Evolutionary conservation across 1,139 yeast species (phyloP), one percentile per base, ranked within the genome.

Genomic region (Diutina siamensis): DNA sequence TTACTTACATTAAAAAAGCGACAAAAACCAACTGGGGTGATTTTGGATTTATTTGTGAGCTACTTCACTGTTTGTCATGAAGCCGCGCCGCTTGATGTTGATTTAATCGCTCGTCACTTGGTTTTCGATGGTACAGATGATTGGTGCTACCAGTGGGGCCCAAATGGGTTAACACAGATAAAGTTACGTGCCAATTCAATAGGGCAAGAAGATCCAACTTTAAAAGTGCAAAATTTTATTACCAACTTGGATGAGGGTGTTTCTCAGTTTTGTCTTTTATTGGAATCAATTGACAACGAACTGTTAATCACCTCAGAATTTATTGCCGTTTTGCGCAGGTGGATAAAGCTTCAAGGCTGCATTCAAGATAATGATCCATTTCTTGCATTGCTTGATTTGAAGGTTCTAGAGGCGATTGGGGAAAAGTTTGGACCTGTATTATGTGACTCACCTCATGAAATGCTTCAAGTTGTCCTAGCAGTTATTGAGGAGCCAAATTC

Each of bases 391-490:
- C 65, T 78, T 5, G 82, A 83, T 56, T 66, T 85, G 49, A 75
- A 83, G 49, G 57, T 86, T 17, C 62, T 88, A 44, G 92, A 87
- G 54, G 63, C 65, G 18, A 61, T 86, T 40, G 76, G 80, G n/a
- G 72, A 72, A 15, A 68, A 68, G 27, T 82, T 83, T 53, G 81
- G 76, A 50, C 76, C 78, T 9, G 71, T 71, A 42, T 61, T 89
- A 35, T 72, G 86, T 10, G 74, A 73, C 34, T 76, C 83, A 2
- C 83, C 94, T 0, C 58, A 60, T 4, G 85, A 80, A 46, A 70
- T 83, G 50, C 63, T 85, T 25, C 65, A 64, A 17, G 70, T 85
- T 22, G 74, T 83, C 1, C 62, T 72, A 32, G 74, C 72, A 33
- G 64, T 82, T 44, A 57, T 80, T 36, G 55, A n/a, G n/a, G n/a